Evolutionary conservation across 164 flowering plant species (phyloP).

Genomic region (Liriodendron chinense): DNA sequence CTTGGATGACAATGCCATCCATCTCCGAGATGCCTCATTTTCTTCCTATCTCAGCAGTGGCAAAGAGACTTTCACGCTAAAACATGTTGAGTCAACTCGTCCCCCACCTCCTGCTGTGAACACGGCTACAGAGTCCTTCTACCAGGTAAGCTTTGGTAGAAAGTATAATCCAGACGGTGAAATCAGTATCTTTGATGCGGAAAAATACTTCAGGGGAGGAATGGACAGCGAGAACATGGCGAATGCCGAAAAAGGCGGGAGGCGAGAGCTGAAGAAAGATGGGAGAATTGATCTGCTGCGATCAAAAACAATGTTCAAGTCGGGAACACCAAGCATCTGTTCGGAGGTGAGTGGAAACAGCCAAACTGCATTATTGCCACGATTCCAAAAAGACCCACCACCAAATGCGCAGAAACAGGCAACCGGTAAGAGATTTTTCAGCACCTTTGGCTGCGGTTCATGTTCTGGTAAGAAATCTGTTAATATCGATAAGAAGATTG

Average conservation of each 20-base stretch:
- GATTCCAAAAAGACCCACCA: constrained; percentile 12
- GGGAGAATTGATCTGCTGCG: not conserved
- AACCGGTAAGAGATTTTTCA: constrained; percentile 30
- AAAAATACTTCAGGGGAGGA: constrained; percentile 62
- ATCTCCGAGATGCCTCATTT: constrained; percentile 37
- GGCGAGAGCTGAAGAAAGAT: constrained; percentile 14
- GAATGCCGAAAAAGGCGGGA: constrained; percentile 7
- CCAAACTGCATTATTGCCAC: constrained; percentile 46
- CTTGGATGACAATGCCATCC: constrained; percentile 7
- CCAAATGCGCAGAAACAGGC: constrained; percentile 11
- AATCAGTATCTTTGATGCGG: constrained; percentile 69
- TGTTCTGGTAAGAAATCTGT: constrained; percentile 59
- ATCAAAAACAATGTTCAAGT: constrained; percentile 14
- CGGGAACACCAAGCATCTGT: constrained; percentile 43
- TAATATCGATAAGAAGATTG: constrained; percentile 15
- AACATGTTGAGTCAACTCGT: constrained; percentile 21
- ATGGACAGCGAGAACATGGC: constrained; percentile 24
- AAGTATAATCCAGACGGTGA: constrained; percentile 47
- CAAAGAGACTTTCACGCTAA: constrained; percentile 23
- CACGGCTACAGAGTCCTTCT: constrained; percentile 7
- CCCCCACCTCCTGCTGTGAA: not conserved
- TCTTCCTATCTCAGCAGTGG: constrained; percentile 31
- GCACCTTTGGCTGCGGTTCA: constrained; percentile 41
- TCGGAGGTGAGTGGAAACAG: constrained; percentile 82
- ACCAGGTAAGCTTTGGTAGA: constrained; percentile 11